Evolutionary conservation across 352 stramenopile species (phyloP).

Genomic region (Pythium myriotylum): DNA sequence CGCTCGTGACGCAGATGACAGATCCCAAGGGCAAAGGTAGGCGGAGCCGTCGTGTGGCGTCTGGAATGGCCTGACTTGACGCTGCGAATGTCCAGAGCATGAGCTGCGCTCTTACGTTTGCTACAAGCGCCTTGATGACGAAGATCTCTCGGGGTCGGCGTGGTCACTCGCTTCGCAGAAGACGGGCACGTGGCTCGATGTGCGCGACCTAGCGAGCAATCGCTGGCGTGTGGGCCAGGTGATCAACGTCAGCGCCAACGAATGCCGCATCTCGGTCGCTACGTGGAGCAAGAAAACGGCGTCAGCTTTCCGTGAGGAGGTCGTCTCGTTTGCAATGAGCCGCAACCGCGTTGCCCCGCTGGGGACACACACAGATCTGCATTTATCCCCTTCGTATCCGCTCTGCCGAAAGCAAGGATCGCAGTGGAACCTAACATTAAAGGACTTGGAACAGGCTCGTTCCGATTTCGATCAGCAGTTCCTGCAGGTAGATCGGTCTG

Average conservation of each 20-base stretch:
- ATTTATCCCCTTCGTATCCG: slow-evolving; percentile 82
- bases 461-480: slow-evolving; percentile 80
- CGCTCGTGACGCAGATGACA: slow-evolving; percentile 40
- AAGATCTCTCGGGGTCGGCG: slow-evolving; percentile 68
- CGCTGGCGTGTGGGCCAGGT: slow-evolving; percentile 83
- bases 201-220: slow-evolving; percentile 75
- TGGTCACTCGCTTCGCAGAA: slow-evolving; percentile 76
- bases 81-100: slow-evolving; percentile 20
- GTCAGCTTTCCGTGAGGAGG: slow-evolving; percentile 56
- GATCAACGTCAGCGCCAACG: slow-evolving; percentile 52
- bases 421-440: slow-evolving; percentile 63
- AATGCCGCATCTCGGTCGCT: slow-evolving; percentile 73
- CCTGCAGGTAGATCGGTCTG: slow-evolving; percentile 28
- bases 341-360: slow-evolving; percentile 71
- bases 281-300: slow-evolving; percentile 57
- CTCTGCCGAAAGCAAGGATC: slow-evolving; percentile 72
- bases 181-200: slow-evolving; percentile 79
- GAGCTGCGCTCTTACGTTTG: slow-evolving; percentile 74
- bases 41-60: slow-evolving; percentile 1
- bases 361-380: slow-evolving; percentile 72
- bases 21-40: slow-evolving; percentile 41
- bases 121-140: slow-evolving; percentile 58
- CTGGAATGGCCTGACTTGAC: neutral
- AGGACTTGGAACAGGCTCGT: slow-evolving; percentile 63
- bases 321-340: slow-evolving; percentile 58